These are phyloP conservation scores for Globisporangium echinulatum DNA, from an alignment of 352 stramenopile species.

Conservation along the genomic window DNA sequence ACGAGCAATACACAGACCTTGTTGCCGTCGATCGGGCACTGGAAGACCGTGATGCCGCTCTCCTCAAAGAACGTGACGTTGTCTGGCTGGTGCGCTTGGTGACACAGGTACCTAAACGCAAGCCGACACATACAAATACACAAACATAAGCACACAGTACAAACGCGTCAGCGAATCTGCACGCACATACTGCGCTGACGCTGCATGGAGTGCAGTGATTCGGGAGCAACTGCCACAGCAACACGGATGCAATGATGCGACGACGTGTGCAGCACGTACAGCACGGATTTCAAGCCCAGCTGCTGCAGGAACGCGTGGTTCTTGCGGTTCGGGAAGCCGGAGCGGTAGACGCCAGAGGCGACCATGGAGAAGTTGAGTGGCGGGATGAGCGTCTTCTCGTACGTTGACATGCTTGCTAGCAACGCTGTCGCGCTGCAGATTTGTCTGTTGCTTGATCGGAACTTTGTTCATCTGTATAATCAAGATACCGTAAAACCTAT, in stretches of 20 bases:
- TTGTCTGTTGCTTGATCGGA: no score
- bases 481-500: no score
- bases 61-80: constrained; percentile 81
- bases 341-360: constrained; percentile 82
- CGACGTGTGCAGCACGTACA: constrained; percentile 36
- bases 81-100: constrained; percentile 77
- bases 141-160: constrained; percentile 4
- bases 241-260: neutral
- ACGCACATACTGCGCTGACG: neutral
- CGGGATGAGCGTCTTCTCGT: constrained; percentile 86
- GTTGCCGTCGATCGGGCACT: constrained; percentile 86
- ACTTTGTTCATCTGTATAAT: no score
- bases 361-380: constrained; percentile 90
- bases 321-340: constrained; percentile 83
- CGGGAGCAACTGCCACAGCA: neutral
- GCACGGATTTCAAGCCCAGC: constrained; percentile 78
- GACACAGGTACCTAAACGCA: constrained; percentile 57
- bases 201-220: neutral
- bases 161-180: neutral
- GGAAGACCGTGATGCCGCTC: constrained; percentile 75
- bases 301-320: constrained; percentile 85
- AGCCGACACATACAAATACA: neutral
- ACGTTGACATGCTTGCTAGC: constrained; percentile 48
- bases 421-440: no score
- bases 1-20: constrained; percentile 31